phyloP scores from a whole-genome alignment of 2,329 filamentous ascomycete genomes.

The Juglanconis juglandina region DNA sequence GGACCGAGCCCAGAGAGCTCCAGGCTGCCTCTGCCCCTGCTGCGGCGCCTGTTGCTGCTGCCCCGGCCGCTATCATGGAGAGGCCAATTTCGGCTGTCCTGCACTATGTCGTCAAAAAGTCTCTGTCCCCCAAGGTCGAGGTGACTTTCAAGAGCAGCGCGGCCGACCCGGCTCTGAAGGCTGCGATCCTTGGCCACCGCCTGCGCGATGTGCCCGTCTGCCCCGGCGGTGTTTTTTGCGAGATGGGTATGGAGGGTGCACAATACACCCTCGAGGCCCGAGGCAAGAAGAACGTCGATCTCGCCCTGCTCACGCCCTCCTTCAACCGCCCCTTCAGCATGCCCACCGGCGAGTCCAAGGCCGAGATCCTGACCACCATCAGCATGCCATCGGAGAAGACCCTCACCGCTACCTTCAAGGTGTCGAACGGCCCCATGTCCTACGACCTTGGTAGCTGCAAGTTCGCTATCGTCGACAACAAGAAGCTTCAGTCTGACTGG shows the following conservation, averaged over 20 bases:
- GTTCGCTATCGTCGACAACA: slow-evolving; percentile 9
- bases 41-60: not conserved
- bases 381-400: slow-evolving; percentile 7
- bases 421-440: slow-evolving; percentile 8
- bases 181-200: slow-evolving; percentile 11
- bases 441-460: slow-evolving; percentile 13
- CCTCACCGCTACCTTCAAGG: slow-evolving; percentile 11
- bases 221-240: slow-evolving; percentile 14
- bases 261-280: slow-evolving; percentile 10
- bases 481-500: slow-evolving; percentile 7
- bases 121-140: slow-evolving; percentile 9
- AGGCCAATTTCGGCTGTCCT: slow-evolving; percentile 9
- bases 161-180: slow-evolving; percentile 8
- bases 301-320: slow-evolving; percentile 5
- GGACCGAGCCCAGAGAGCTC: slow-evolving; percentile 11
- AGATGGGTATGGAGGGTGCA: slow-evolving; percentile 10
- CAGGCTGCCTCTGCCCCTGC: not conserved
- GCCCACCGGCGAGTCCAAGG: slow-evolving; percentile 8
- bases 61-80: not conserved
- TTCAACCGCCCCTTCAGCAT: slow-evolving; percentile 13
- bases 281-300: slow-evolving; percentile 10
- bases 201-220: slow-evolving; percentile 13
- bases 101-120: slow-evolving; percentile 16
- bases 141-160: slow-evolving; percentile 11
- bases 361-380: slow-evolving; percentile 13